Percentiles rank a stretch among this genome's conserved stretches.
Conservation (phyloP, 768 basidiomycete species). For the Grammothele lineata region DNA sequence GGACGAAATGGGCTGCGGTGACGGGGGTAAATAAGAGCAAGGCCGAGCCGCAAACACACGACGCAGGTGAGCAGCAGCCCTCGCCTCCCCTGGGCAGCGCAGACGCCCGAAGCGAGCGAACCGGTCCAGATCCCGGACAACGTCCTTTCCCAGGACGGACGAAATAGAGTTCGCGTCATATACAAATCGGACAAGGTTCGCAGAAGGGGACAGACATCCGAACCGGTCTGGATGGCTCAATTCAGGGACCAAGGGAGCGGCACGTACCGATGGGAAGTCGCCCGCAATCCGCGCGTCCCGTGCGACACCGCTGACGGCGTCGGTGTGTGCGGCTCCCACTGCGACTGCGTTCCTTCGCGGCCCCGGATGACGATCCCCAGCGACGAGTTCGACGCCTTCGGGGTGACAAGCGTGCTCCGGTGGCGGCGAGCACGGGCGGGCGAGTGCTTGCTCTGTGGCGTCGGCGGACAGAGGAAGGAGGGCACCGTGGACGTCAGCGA, state of each 20-base stretch:
- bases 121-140: slow-evolving; percentile 16
- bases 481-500: slow-evolving; percentile 19
- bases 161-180: not conserved
- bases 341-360: slow-evolving; percentile 1
- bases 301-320: slow-evolving; percentile 20
- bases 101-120: slow-evolving; percentile 4
- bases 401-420: slow-evolving; percentile 11
- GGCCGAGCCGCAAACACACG: slow-evolving; percentile 6
- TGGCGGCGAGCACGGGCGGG: slow-evolving; percentile 3
- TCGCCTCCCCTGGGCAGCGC: slow-evolving; percentile 1
- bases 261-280: slow-evolving; percentile 18
- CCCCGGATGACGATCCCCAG: slow-evolving; percentile 14
- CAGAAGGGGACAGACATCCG: slow-evolving; percentile 15
- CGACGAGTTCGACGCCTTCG: too few species aligned
- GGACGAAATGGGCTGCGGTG: slow-evolving; percentile 12
- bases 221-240: slow-evolving; percentile 13
- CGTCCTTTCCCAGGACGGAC: slow-evolving; percentile 3
- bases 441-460: slow-evolving; percentile 14
- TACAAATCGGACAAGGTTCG: slow-evolving; percentile 8
- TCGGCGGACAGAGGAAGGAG: slow-evolving; percentile 13
- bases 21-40: slow-evolving; percentile 14
- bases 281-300: slow-evolving; percentile 8
- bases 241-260: slow-evolving; percentile 1
- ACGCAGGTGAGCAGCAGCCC: slow-evolving; percentile 10
- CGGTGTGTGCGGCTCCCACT: slow-evolving; percentile 17